Evolutionary conservation across 2,329 filamentous ascomycete species (phyloP).

Genomic region (Neocatenulostroma microsporum): DNA sequence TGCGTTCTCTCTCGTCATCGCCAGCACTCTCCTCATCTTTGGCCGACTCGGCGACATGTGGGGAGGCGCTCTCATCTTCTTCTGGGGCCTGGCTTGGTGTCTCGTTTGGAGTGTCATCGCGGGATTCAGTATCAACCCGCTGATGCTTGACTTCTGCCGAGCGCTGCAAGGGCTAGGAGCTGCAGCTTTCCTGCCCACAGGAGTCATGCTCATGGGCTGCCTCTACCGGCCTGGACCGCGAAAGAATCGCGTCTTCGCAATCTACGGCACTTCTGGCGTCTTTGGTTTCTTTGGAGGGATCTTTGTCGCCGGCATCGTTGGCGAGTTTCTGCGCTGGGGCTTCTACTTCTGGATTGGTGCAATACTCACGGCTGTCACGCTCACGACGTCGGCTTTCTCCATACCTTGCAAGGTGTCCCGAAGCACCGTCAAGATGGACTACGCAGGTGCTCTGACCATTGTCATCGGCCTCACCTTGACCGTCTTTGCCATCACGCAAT

Average conservation of each 20-base stretch:
- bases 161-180: constrained; percentile 32
- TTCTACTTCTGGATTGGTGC: constrained; percentile 54
- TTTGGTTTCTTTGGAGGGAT: constrained; percentile 55
- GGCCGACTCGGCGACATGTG: constrained; percentile 47
- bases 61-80: constrained; percentile 54
- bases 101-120: constrained; percentile 26
- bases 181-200: constrained; percentile 28
- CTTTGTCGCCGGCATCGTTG: constrained; percentile 57
- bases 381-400: constrained; percentile 38
- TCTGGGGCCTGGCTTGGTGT: constrained; percentile 47
- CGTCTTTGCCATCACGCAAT: constrained; percentile 68
- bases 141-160: constrained; percentile 31
- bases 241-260: constrained; percentile 30
- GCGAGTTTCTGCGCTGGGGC: constrained; percentile 34
- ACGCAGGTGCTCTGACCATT: constrained; percentile 54
- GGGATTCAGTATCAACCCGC: constrained; percentile 26
- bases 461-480: constrained; percentile 60
- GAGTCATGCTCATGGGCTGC: constrained; percentile 27
- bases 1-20: constrained; percentile 42
- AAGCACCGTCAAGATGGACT: constrained; percentile 57
- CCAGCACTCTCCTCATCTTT: constrained; percentile 42
- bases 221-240: constrained; percentile 30
- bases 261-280: constrained; percentile 46
- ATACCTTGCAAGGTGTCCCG: constrained; percentile 37
- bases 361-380: constrained; percentile 43